Evolutionary conservation across 176 grass and related monocot genomes (phyloP).

Genomic region (Puccinellia tenuiflora): DNA sequence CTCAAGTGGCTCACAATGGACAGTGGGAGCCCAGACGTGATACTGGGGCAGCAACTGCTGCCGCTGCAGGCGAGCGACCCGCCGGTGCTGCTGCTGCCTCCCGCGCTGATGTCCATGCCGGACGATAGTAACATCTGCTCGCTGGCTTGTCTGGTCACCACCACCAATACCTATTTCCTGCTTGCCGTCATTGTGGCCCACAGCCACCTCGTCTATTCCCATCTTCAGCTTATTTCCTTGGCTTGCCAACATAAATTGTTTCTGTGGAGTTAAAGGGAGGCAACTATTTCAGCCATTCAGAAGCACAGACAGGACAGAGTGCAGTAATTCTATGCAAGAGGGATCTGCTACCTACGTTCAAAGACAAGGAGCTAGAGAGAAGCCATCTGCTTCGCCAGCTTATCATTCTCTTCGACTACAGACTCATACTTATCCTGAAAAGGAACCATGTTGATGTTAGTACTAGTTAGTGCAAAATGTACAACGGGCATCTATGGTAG

Average conservation of each 20-base stretch:
- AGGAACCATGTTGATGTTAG: no score
- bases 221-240: slow-evolving; percentile 23
- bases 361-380: slow-evolving; percentile 41
- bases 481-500: no score
- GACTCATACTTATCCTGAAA: no score
- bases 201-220: background rate
- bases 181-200: background rate
- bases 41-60: no score
- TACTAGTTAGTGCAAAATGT: no score
- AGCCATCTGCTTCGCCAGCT: no score
- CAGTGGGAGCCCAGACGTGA: no score
- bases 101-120: no score
- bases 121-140: background rate
- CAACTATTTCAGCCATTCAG: background rate
- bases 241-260: slow-evolving; percentile 33
- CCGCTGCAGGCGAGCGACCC: no score
- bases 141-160: background rate
- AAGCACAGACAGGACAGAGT: background rate
- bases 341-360: slow-evolving; percentile 36
- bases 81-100: no score
- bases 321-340: background rate
- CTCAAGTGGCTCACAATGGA: no score
- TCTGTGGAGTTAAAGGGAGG: slow-evolving; percentile 25
- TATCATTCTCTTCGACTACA: no score
- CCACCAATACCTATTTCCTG: background rate